Percentiles rank a stretch among this genome's conserved stretches.
Conservation (phyloP, 2,329 filamentous ascomycete genomes). For the Sporothrix pallida region DNA sequence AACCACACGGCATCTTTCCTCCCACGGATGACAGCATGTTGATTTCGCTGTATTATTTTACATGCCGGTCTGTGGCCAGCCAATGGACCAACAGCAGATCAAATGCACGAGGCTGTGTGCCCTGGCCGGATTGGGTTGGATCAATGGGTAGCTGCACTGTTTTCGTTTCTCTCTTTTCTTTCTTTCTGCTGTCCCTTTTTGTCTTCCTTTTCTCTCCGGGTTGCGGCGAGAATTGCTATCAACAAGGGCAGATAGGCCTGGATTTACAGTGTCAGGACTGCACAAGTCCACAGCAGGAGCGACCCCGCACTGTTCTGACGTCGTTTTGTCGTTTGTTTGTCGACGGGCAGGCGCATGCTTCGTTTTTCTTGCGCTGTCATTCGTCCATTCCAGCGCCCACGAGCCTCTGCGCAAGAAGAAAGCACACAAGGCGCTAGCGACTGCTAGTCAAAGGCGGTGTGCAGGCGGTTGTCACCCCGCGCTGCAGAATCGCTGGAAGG, state of each 20-base stretch:
- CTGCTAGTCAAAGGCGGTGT: constrained; percentile 32
- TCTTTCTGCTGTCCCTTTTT: not conserved
- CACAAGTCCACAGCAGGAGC: not conserved
- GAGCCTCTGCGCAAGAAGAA: not conserved
- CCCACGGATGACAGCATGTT: not conserved
- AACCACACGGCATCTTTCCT: not conserved
- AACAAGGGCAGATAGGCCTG: not conserved
- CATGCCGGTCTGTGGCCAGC: not conserved
- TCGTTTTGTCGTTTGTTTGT: not conserved
- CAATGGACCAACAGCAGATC: not conserved
- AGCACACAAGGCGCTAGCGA: not conserved
- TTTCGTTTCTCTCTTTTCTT: not conserved
- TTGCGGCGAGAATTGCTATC: not conserved
- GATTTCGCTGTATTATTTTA: not conserved
- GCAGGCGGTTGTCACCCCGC: constrained; percentile 24
- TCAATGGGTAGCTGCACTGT: not conserved
- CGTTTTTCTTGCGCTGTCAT: constrained; percentile 15
- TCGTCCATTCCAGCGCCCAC: constrained; percentile 8
- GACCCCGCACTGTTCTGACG: constrained; percentile 15
- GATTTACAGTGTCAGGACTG: constrained; percentile 11
- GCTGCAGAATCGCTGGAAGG: constrained; percentile 26
- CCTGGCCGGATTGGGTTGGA: constrained; percentile 18
- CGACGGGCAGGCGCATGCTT: constrained; percentile 1
- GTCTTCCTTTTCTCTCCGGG: not conserved
- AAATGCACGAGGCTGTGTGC: constrained; percentile 26